Conservation (phyloP, 2,329 filamentous ascomycete species). For the Orbilia ellipsospora region DNA sequence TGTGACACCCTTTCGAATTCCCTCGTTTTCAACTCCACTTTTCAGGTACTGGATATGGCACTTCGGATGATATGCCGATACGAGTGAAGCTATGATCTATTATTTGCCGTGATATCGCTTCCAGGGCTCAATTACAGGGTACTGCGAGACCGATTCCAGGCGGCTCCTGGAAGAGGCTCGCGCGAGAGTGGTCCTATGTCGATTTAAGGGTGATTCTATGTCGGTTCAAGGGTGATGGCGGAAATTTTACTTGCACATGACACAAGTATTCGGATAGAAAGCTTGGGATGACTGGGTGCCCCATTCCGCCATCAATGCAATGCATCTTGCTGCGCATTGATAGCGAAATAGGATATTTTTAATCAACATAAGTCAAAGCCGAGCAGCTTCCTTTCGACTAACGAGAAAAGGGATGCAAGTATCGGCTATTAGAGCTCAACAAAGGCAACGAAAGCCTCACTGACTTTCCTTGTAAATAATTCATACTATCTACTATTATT, state of each 20-base stretch:
- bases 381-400: constrained; percentile 1
- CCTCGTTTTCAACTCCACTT: too few species aligned
- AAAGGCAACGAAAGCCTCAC: neutral
- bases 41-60: too few species aligned
- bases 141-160: too few species aligned
- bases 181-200: too few species aligned
- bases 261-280: constrained; percentile 5
- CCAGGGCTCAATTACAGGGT: too few species aligned
- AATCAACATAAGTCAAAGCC: constrained; percentile 12
- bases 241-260: neutral
- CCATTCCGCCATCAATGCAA: constrained; percentile 12
- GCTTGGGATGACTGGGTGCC: constrained; percentile 14
- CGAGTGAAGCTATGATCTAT: neutral
- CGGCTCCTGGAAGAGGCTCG: too few species aligned
- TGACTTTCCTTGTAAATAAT: too few species aligned
- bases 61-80: too few species aligned
- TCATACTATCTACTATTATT: too few species aligned
- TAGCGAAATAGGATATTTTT: constrained; percentile 41
- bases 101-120: neutral
- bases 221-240: neutral
- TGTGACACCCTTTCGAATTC: neutral
- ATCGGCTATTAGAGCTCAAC: constrained; percentile 29
- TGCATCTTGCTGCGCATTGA: constrained; percentile 2
- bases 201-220: too few species aligned
- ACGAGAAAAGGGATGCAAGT: constrained; percentile 1